Evolutionary conservation across 2,329 filamentous ascomycete genomes (phyloP).

Genomic region (Curvularia verruculosa): DNA sequence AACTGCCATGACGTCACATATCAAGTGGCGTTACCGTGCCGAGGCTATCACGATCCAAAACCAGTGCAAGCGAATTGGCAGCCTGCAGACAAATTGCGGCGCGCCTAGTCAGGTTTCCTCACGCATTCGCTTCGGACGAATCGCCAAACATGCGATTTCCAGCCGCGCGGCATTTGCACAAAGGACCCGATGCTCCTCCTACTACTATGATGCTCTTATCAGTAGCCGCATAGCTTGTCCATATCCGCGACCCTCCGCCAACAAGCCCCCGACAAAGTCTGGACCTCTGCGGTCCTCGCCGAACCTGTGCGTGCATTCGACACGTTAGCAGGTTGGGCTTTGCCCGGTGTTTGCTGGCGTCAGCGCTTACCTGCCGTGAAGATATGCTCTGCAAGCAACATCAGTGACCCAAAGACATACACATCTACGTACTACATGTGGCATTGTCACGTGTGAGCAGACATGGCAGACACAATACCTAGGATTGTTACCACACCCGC

Average conservation of each 20-base stretch:
- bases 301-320: neutral
- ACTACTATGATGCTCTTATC: conserved; percentile 16
- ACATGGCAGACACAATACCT: conserved; percentile 50
- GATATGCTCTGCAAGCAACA: neutral
- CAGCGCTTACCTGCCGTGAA: neutral
- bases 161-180: conserved; percentile 9
- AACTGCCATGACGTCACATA: conserved; percentile 13
- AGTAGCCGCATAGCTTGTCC: conserved; percentile 11
- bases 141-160: conserved; percentile 9
- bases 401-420: conserved; percentile 10
- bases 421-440: too few species aligned
- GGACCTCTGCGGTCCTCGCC: neutral
- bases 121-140: neutral
- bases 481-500: conserved; percentile 53
- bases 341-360: neutral
- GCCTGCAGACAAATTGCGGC: conserved; percentile 11
- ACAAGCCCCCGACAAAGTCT: conserved; percentile 5
- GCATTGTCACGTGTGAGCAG: conserved; percentile 15
- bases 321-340: neutral
- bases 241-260: conserved; percentile 25
- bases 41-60: conserved; percentile 1
- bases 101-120: conserved; percentile 1
- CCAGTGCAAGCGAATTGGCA: conserved; percentile 5
- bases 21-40: neutral
- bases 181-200: conserved; percentile 4